These are phyloP conservation scores for Plenodomus lindquistii DNA, from an alignment of 2,329 filamentous ascomycete species.

Conservation along the genomic window DNA sequence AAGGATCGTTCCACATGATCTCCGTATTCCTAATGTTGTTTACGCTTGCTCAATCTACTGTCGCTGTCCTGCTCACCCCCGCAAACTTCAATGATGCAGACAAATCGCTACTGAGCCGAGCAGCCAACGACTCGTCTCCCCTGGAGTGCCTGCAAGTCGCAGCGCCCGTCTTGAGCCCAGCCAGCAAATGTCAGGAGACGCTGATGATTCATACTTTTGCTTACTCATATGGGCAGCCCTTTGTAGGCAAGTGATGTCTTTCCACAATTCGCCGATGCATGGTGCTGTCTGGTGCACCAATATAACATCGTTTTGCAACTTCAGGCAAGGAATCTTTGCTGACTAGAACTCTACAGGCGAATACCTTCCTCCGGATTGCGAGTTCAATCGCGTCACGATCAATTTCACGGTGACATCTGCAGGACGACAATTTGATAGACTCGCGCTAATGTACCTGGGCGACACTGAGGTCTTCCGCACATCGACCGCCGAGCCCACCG, in stretches of 20 bases:
- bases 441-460: constrained; percentile 74
- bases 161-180: constrained; percentile 63
- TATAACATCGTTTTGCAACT: not conserved
- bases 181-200: constrained; percentile 54
- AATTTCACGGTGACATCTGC: constrained; percentile 74
- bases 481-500: constrained; percentile 77
- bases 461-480: constrained; percentile 83
- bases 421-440: constrained; percentile 75
- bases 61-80: constrained; percentile 23
- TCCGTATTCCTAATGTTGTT: constrained; percentile 42
- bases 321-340: constrained; percentile 1
- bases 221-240: constrained; percentile 73
- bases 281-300: not conserved
- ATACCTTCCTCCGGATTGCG: constrained; percentile 68
- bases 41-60: constrained; percentile 29
- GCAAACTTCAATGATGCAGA: constrained; percentile 15
- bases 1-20: constrained; percentile 22
- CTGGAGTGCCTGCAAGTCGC: constrained; percentile 72
- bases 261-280: not conserved
- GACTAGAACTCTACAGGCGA: constrained; percentile 49
- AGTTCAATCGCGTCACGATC: constrained; percentile 74
- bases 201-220: constrained; percentile 74
- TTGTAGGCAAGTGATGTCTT: constrained; percentile 60
- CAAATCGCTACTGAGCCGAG: constrained; percentile 22
- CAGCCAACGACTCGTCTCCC: constrained; percentile 34